A percentile compares a stretch with the other conserved stretches of the same genome.
These are phyloP conservation scores for Hypoxylon cercidicola DNA, from an alignment of 495 filamentous ascomycete genomes.

Conservation along the genomic window DNA sequence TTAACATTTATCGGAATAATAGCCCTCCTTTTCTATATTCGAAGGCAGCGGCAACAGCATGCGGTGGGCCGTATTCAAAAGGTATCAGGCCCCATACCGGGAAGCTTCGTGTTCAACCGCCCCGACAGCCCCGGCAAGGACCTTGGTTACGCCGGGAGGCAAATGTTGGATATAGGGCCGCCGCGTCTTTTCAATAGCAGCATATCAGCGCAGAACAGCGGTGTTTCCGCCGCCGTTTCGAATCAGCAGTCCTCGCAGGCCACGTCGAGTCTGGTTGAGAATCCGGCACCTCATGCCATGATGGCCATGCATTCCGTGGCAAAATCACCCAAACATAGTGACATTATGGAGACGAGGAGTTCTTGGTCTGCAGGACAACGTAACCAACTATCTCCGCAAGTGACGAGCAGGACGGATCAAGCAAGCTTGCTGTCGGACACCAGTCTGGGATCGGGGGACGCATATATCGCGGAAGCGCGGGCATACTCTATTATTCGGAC, in stretches of 20 bases:
- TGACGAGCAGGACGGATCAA: conserved; percentile 32
- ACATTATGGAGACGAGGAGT: conserved; percentile 29
- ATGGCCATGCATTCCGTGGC: conserved; percentile 38
- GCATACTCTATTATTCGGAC: conserved; percentile 20
- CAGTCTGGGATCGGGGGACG: conserved; percentile 40
- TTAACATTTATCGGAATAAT: conserved; percentile 29
- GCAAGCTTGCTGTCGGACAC: conserved; percentile 45
- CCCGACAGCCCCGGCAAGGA: conserved; percentile 17
- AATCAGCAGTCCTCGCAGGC: conserved; percentile 22
- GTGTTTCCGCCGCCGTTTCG: conserved; percentile 10
- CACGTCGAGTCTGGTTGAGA: conserved; percentile 14
- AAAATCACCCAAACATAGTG: conserved; percentile 26
- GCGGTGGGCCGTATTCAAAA: conserved; percentile 41
- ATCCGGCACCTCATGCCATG: conserved; percentile 31
- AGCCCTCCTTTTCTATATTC: conserved; percentile 34
- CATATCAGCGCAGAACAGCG: conserved; percentile 2
- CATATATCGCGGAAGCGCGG: conserved; percentile 35
- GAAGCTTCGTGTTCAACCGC: conserved; percentile 46
- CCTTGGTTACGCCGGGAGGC: conserved; percentile 25
- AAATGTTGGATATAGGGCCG: conserved; percentile 35
- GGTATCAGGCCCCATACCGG: conserved; percentile 56
- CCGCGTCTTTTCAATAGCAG: conserved; percentile 11
- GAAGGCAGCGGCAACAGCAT: conserved; percentile 35
- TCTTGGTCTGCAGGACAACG: conserved; percentile 21
- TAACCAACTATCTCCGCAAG: conserved; percentile 25